Evolutionary conservation across 768 basidiomycete species (phyloP).

Genomic region (Termitomyces sp.): DNA sequence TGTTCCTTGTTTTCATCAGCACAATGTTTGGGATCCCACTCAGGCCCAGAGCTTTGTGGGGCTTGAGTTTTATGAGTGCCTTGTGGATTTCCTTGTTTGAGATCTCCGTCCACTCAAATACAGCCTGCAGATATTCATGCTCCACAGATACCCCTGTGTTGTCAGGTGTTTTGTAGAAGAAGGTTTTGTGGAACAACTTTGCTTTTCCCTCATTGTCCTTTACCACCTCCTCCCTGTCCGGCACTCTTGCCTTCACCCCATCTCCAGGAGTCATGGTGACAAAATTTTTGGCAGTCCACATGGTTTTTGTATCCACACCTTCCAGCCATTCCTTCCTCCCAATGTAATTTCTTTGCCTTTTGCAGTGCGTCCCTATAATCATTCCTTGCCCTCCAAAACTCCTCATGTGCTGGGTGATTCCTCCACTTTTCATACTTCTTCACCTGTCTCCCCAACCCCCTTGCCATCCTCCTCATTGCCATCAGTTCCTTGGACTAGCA

Average conservation of each 20-base stretch:
- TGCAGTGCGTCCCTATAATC: too few species aligned
- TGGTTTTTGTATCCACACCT: background rate
- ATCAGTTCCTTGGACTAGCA: too few species aligned
- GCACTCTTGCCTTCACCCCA: constrained; percentile 23
- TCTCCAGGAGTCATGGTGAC: constrained; percentile 17
- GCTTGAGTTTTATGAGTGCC: constrained; percentile 24
- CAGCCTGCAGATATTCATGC: constrained; percentile 17
- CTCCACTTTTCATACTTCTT: too few species aligned
- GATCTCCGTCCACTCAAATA: constrained; percentile 14
- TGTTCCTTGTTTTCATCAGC: constrained; percentile 19
- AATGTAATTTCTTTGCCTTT: constrained; percentile 3
- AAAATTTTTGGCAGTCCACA: constrained; percentile 26
- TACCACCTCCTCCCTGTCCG: constrained; percentile 6
- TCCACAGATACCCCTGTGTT: background rate
- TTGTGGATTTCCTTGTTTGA: constrained; percentile 21
- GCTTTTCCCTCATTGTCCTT: constrained; percentile 24
- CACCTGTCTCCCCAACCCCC: too few species aligned
- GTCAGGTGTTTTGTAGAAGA: constrained; percentile 23
- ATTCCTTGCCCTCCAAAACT: too few species aligned
- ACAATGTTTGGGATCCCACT: constrained; percentile 10
- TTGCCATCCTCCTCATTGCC: too few species aligned
- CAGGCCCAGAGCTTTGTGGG: constrained; percentile 30
- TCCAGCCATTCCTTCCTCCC: constrained; percentile 25
- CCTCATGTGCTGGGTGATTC: too few species aligned
- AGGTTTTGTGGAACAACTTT: constrained; percentile 15